phyloP scores from a whole-genome alignment of 2,329 filamentous ascomycete genomes.

The Nigrospora osmanthi region DNA sequence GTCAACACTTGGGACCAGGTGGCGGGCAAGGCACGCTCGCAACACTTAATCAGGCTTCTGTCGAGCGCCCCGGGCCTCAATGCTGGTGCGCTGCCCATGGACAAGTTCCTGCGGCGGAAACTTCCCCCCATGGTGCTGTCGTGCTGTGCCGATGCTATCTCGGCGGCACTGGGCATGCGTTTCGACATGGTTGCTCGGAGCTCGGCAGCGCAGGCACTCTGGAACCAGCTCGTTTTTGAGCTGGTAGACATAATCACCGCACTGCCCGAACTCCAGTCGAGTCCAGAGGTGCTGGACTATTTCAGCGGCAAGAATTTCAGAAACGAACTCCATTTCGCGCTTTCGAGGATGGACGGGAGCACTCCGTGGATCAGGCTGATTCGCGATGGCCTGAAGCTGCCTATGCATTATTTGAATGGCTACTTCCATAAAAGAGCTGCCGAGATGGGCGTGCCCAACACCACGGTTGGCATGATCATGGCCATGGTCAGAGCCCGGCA shows the following conservation, averaged over 20 bases:
- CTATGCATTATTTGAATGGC: slow-evolving; percentile 81
- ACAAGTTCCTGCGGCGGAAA: slow-evolving; percentile 63
- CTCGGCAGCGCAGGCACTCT: slow-evolving; percentile 53
- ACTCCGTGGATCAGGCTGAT: slow-evolving; percentile 65
- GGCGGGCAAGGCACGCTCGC: slow-evolving; percentile 10
- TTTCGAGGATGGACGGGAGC: slow-evolving; percentile 40
- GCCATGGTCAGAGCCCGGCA: slow-evolving; percentile 67
- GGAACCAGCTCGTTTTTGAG: slow-evolving; percentile 67
- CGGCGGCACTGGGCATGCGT: slow-evolving; percentile 66
- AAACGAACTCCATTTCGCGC: slow-evolving; percentile 45
- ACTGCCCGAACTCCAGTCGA: slow-evolving; percentile 64
- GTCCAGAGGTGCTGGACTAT: slow-evolving; percentile 46
- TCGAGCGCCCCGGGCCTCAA: slow-evolving; percentile 54
- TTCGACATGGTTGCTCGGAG: slow-evolving; percentile 68
- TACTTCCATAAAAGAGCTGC: slow-evolving; percentile 72
- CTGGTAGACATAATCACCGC: slow-evolving; percentile 62
- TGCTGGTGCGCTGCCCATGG: slow-evolving; percentile 48
- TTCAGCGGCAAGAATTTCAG: slow-evolving; percentile 55
- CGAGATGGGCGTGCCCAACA: slow-evolving; percentile 63
- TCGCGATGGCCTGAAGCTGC: slow-evolving; percentile 53
- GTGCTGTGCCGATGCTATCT: slow-evolving; percentile 72
- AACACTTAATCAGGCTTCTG: slow-evolving; percentile 57
- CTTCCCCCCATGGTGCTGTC: slow-evolving; percentile 72
- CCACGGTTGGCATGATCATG: slow-evolving; percentile 65
- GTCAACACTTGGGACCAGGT: slow-evolving; percentile 1